phyloP scores from a whole-genome alignment of 169 alveolate species.

The Plasmodium reichenowi region DNA sequence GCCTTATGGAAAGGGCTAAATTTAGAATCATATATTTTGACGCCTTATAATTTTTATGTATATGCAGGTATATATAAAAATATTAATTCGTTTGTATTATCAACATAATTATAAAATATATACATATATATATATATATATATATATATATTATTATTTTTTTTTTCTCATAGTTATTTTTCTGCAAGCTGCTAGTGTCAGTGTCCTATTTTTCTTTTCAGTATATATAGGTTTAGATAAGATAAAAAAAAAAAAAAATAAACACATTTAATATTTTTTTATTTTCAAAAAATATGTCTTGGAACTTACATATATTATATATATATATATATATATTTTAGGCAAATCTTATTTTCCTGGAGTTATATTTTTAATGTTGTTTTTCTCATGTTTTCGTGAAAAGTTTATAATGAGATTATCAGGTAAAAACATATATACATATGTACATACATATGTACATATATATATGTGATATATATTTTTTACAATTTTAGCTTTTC shows the following conservation, averaged over 20 bases:
- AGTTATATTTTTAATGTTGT: conserved; percentile 38
- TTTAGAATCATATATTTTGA: conserved; percentile 10
- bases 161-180: conserved; percentile 32
- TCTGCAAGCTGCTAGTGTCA: conserved; percentile 69
- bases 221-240: conserved; percentile 41
- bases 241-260: background rate
- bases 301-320: background rate
- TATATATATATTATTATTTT: background rate
- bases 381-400: conserved; percentile 72
- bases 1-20: conserved; percentile 41
- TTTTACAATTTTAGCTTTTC: conserved; percentile 22
- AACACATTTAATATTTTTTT: background rate
- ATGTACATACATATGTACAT: background rate
- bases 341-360: conserved; percentile 64
- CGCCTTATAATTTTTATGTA: conserved; percentile 61
- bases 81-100: background rate
- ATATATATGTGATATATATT: background rate
- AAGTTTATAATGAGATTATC: conserved; percentile 44
- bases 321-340: background rate
- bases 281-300: background rate
- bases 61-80: conserved; percentile 28
- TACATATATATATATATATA: background rate
- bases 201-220: conserved; percentile 39
- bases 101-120: too few species aligned
- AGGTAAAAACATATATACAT: conserved; percentile 6